Evolutionary conservation across 768 basidiomycete species (phyloP), one percentile per base, ranked within the genome.

Genomic region (Tubosaeta sp.): DNA sequence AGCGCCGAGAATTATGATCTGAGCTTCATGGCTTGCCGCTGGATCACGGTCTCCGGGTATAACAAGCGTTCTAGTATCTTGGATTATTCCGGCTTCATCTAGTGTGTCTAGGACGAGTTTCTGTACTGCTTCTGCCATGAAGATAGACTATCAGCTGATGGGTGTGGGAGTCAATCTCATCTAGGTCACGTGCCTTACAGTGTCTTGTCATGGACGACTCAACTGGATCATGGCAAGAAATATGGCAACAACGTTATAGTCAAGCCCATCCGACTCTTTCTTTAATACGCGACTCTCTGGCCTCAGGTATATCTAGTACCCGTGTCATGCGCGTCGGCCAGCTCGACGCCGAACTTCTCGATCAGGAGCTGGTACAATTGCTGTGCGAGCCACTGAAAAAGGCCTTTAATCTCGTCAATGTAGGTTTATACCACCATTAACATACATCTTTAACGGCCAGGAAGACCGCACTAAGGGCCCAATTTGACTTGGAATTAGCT

Each of bases 311-410:
- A n/a, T 68, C 73, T 25, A 50, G 55, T 43, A 65, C 76, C 26
- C 77, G 85, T n/a, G 71, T 85, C 29, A 74, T 83, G 25, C 88
- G 94, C 41, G 92, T 98, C 44, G 88, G 89, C 8, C 91, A 95
- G 68, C 82, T 97, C 48, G 95, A 98, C 67, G 84, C 95, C 4
- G 87, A 92, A 60, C 76, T 95, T 22, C 78, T 97, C 44, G 95
- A 98, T 72, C 82, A 85, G 58, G 93, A 97, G 56, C 80, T 98
- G 16, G 82, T 88, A 31, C 79, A 84, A 27, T 72, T 97, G 54
- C 76, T 98, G 31, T 83, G 82, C 61, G 89, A 89, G 49, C 94
- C 93, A n/a, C 68, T 97, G 44, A 74, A 75, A 56, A 86, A 80
- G 53, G 84, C 93, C 1, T 69, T 95, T 19, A 75, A 79, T 25